phyloP scores from a whole-genome alignment of 202 grass and related monocot species.

The Eragrostis tef region DNA sequence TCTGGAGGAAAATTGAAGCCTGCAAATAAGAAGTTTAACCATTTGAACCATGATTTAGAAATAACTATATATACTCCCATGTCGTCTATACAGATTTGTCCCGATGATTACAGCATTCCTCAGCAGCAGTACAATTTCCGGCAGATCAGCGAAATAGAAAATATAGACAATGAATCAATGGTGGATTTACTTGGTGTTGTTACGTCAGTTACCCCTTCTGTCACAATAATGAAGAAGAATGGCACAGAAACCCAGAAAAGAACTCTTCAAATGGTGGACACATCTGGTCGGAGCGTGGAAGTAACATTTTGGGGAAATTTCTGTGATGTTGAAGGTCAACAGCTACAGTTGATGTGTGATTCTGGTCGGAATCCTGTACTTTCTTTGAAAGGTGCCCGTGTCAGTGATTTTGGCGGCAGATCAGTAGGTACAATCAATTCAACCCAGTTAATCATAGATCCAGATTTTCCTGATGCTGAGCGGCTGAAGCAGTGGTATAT shows the following conservation, averaged over 20 bases:
- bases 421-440: neutral
- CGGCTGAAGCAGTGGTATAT: conserved; percentile 26
- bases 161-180: neutral
- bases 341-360: conserved; percentile 30
- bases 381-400: conserved; percentile 24
- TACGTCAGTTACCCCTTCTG: conserved; percentile 23
- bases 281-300: conserved; percentile 63
- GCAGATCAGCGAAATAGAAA: conserved; percentile 26
- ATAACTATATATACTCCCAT: neutral
- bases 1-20: neutral
- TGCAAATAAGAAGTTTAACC: neutral
- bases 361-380: conserved; percentile 25
- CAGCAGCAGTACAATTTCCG: neutral
- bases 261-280: conserved; percentile 64
- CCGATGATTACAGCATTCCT: conserved; percentile 20
- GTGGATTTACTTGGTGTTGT: conserved; percentile 37
- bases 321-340: conserved; percentile 16
- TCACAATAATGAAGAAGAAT: conserved; percentile 54
- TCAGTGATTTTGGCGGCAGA: conserved; percentile 9
- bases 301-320: conserved; percentile 61
- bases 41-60: conserved; percentile 16
- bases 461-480: conserved; percentile 18
- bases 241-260: conserved; percentile 57
- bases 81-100: conserved; percentile 19
- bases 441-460: conserved; percentile 13